Evolutionary conservation across 2,329 filamentous ascomycete genomes (phyloP).

Genomic region (Fusarium chuoi): DNA sequence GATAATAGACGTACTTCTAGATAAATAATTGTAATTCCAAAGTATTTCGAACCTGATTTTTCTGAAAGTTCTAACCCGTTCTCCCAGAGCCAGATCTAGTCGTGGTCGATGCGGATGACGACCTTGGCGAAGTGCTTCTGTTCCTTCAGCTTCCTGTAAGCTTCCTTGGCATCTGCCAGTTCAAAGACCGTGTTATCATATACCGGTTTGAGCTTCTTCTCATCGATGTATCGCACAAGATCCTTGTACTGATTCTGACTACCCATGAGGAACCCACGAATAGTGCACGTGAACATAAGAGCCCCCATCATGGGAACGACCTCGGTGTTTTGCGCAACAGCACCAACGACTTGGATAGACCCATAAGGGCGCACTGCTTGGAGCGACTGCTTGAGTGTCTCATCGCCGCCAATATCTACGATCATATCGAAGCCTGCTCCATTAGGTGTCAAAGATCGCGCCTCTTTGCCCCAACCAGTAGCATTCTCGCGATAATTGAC

Average conservation of each 20-base stretch:
- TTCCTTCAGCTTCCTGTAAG: slow-evolving; percentile 46
- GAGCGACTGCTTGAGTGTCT: slow-evolving; percentile 67
- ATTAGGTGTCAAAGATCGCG: slow-evolving; percentile 58
- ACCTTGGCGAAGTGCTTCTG: slow-evolving; percentile 53
- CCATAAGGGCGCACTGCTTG: slow-evolving; percentile 57
- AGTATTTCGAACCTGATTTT: not conserved
- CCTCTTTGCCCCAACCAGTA: slow-evolving; percentile 67
- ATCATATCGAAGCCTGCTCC: slow-evolving; percentile 69
- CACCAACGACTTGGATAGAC: slow-evolving; percentile 47
- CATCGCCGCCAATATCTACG: slow-evolving; percentile 72
- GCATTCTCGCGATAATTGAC: slow-evolving; percentile 70
- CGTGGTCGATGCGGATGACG: slow-evolving; percentile 44
- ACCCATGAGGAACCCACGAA: slow-evolving; percentile 45
- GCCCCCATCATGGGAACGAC: slow-evolving; percentile 40
- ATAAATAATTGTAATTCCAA: not conserved
- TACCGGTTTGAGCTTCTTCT: slow-evolving; percentile 45
- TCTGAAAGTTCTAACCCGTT: not conserved
- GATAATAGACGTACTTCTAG: not conserved
- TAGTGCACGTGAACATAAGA: slow-evolving; percentile 42
- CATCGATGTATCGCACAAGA: slow-evolving; percentile 47
- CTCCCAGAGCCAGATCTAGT: accelerated
- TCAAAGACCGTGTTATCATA: slow-evolving; percentile 47
- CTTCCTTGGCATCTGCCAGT: slow-evolving; percentile 46
- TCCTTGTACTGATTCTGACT: slow-evolving; percentile 44
- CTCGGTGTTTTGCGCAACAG: slow-evolving; percentile 40